A percentile compares a stretch with the other conserved stretches of the same genome.
Evolutionary conservation across 441 rosid species (phyloP).

Genomic region (Adansonia rubrostipa): DNA sequence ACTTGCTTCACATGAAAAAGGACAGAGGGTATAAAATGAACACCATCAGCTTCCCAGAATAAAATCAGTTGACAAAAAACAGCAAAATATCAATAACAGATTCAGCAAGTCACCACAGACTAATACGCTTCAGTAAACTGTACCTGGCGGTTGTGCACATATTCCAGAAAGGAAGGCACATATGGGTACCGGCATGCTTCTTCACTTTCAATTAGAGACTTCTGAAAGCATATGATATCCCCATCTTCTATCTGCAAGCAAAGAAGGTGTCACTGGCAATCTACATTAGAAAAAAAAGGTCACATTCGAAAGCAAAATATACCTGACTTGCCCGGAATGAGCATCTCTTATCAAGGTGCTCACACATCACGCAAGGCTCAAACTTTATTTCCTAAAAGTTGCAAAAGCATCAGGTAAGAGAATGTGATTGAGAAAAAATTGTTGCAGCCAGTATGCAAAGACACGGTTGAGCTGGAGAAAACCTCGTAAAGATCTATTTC

Average conservation of each 20-base stretch:
- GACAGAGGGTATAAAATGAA: not conserved
- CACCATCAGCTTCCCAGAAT: not conserved
- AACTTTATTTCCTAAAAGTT: constrained; percentile 87
- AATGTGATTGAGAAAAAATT: constrained; percentile 21
- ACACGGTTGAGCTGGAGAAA: constrained; percentile 27
- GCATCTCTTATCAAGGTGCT: constrained; percentile 77
- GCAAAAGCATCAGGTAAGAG: constrained; percentile 26
- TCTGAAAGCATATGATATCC: constrained; percentile 95
- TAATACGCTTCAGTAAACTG: constrained; percentile 13
- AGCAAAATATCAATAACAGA: constrained; percentile 14
- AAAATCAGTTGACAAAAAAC: not conserved
- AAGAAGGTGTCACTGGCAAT: constrained; percentile 17
- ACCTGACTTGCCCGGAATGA: constrained; percentile 88
- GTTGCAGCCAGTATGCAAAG: constrained; percentile 10
- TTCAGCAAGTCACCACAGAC: not conserved
- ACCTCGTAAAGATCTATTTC: constrained; percentile 96
- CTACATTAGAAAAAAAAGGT: constrained; percentile 16
- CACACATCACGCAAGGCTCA: constrained; percentile 94
- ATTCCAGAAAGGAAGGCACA: constrained; percentile 90
- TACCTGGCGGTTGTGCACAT: constrained; percentile 97
- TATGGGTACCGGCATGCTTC: constrained; percentile 70
- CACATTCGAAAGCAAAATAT: constrained; percentile 26
- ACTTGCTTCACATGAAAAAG: not conserved
- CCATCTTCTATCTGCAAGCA: constrained; percentile 91
- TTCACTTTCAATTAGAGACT: constrained; percentile 55